Evolutionary conservation across 208 protist species (phyloP), one percentile per base, ranked within the genome.

Genomic region (Plasmodiophora brassicae): DNA sequence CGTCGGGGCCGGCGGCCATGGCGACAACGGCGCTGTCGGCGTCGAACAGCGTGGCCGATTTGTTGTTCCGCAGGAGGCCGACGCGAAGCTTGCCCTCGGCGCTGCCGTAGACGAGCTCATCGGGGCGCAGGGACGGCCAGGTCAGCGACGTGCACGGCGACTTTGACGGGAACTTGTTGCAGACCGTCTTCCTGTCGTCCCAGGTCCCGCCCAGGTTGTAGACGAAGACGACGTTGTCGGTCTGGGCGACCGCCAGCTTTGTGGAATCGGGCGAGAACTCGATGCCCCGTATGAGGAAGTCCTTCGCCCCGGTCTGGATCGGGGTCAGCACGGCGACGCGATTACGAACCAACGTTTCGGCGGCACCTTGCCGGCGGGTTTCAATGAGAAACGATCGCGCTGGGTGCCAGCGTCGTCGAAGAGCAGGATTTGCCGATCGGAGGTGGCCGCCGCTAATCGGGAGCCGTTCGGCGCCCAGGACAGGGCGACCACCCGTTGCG

Each of bases 131-230:
- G 32, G 91, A 92, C 0, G 96, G 97, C 97, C 97, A 98, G 60
- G 90, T 93, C 20, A 98, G 89, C 86, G 93, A 97, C 1, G 96
- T 97, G 25, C 98, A 96, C 28, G 95, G 57, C 28, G 88, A 93
- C 38, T 89, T 94, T 88, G 96, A 94, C 35, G 93, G 93, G 86
- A 98, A 98, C 90, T 98, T 98, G 94, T 97, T 97, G 92, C 96
- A 97, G 87, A 99, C 98, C 0, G 94, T 93, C 91, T 98, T 99
- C 90, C 98, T 98, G 53, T 98, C 96, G 44, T 95, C 96, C 97
- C 97, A 98, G 83, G 97, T 96, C 46, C 93, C 84, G 28, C 97
- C 97, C 28, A 99, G 93, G 38, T 97, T 96, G 93, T 98, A 99
- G 46, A 99, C 95, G 60, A 96, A 97, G 32, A 98, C 95, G 72